Base-by-base conservation (phyloP, 371 early-diverging fungal species). In the Mucor sp. region DNA sequence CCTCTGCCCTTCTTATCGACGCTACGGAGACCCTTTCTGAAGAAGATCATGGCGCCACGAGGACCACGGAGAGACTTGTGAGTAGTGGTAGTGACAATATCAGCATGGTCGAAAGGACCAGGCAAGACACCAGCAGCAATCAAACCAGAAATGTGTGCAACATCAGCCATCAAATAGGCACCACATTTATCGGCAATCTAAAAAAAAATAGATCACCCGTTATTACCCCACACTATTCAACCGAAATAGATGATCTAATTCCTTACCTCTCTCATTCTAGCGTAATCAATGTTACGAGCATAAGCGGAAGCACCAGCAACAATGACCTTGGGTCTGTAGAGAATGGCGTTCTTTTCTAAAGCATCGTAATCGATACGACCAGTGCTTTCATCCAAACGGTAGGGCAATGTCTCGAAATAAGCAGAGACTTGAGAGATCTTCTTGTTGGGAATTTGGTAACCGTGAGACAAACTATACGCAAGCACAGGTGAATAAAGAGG, bases 1-100 rank as follows among this genome's bases (percentile, higher is more conserved):
- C 88, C 83, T 62, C 87, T 84, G 53, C 95, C 95, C 83, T 95
- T 95, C 83, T 95, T 94, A 78, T 92, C 91, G 30, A 87, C 85
- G 48, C 77, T 78, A 21, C 94, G 85, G 27, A 92, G 85, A 68
- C 97, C 98, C 79, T 95, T 96, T 72, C 98, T 93, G 90, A 88
- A 98, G 82, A 99, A 99, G 82, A 99, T 99, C 90, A 99, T 91
- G 57, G 96, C 96, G 56, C 97, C 98, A 75, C 99, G 90, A 35
- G 99, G 99, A n/a, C 99, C 99, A 69, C 99, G 89, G 25, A 99
- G 88, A 14, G 98, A 94, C 78, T 99, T 99, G 88, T 99, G 99
- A 3, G 99, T 99, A 62, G 99, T 99, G 39, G 99, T 99, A 25
- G 99, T 99, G 63, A 99, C 99, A 64, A 99, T 92, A 82, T 99